phyloP scores from a whole-genome alignment of 257 asterid species.

The Plectranthus barbatus region DNA sequence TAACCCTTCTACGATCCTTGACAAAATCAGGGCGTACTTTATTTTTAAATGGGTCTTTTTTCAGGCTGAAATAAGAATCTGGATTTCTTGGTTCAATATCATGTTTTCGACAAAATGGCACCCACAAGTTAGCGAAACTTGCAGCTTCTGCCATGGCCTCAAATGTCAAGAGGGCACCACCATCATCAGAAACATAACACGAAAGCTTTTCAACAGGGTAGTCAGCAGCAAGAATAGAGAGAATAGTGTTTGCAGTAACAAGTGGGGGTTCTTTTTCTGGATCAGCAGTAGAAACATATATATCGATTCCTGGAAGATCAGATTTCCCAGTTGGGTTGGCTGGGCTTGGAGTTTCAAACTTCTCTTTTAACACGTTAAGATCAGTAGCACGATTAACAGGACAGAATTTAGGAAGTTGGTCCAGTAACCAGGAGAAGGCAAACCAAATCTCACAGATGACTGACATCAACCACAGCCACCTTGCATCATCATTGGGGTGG shows the following conservation, averaged over 20 bases:
- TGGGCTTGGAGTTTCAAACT: slow-evolving; percentile 59
- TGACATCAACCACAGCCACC: slow-evolving; percentile 92
- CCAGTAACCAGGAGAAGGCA: slow-evolving; percentile 90
- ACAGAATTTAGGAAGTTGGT: slow-evolving; percentile 77
- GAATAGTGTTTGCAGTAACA: slow-evolving; percentile 76
- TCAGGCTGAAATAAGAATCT: slow-evolving; percentile 70
- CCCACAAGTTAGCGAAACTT: slow-evolving; percentile 84
- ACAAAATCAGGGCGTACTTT: slow-evolving; percentile 75
- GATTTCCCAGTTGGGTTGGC: slow-evolving; percentile 71
- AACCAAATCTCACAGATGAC: slow-evolving; percentile 79
- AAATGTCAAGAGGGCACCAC: slow-evolving; percentile 79
- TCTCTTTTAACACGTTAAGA: slow-evolving; percentile 62
- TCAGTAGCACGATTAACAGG: slow-evolving; percentile 83
- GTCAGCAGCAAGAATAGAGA: slow-evolving; percentile 79
- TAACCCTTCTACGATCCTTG: slow-evolving; percentile 76
- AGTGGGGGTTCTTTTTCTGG: slow-evolving; percentile 94
- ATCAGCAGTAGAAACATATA: slow-evolving; percentile 85
- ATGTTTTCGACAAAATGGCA: slow-evolving; percentile 79
- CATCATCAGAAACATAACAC: slow-evolving; percentile 90
- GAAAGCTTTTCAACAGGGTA: slow-evolving; percentile 85
- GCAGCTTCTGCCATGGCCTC: slow-evolving; percentile 99
- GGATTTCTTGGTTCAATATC: slow-evolving; percentile 78
- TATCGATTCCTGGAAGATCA: slow-evolving; percentile 79
- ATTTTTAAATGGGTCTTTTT: slow-evolving; percentile 73
- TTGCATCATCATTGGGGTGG: slow-evolving; percentile 70